phyloP scores from a whole-genome alignment of 345 rosid species.

The Camelina hispida region DNA sequence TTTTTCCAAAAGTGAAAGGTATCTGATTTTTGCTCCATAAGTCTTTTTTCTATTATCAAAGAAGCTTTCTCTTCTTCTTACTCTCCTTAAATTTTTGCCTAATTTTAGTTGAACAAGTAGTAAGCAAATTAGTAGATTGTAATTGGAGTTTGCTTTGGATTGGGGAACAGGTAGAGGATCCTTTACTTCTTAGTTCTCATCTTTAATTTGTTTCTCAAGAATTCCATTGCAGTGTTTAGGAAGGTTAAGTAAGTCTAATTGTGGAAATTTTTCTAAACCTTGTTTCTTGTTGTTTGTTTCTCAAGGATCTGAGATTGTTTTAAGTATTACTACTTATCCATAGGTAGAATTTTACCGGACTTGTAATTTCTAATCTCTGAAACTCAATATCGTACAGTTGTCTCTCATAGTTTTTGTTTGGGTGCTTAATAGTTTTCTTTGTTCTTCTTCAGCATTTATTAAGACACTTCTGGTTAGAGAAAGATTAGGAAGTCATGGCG shows the following conservation, averaged over 20 bases:
- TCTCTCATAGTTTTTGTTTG: not conserved
- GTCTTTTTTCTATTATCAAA: not conserved
- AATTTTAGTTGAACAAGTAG: conserved; percentile 9
- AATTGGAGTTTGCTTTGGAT: conserved; percentile 32
- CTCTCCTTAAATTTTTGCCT: conserved; percentile 12
- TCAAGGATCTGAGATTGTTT: conserved; percentile 32
- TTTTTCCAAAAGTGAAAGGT: conserved; percentile 29
- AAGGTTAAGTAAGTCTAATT: conserved; percentile 19
- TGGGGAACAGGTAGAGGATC: conserved; percentile 28
- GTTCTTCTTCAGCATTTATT: conserved; percentile 31
- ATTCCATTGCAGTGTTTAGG: conserved; percentile 35
- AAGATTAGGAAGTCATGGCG: conserved; percentile 36
- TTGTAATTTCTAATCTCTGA: not conserved
- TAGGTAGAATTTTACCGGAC: not conserved
- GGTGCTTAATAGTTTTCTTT: conserved; percentile 20
- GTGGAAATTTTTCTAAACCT: conserved; percentile 14
- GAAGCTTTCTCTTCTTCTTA: conserved; percentile 19
- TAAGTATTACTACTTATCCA: conserved; percentile 22
- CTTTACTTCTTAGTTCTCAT: conserved; percentile 30
- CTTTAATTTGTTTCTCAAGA: conserved; percentile 38
- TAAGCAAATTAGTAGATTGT: conserved; percentile 24
- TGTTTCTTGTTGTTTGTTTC: conserved; percentile 14
- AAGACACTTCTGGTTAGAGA: conserved; percentile 11
- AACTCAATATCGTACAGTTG: not conserved
- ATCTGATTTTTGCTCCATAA: conserved; percentile 25